Evolutionary conservation across 768 basidiomycete genomes (phyloP).

Genomic region (Russula brevipes): DNA sequence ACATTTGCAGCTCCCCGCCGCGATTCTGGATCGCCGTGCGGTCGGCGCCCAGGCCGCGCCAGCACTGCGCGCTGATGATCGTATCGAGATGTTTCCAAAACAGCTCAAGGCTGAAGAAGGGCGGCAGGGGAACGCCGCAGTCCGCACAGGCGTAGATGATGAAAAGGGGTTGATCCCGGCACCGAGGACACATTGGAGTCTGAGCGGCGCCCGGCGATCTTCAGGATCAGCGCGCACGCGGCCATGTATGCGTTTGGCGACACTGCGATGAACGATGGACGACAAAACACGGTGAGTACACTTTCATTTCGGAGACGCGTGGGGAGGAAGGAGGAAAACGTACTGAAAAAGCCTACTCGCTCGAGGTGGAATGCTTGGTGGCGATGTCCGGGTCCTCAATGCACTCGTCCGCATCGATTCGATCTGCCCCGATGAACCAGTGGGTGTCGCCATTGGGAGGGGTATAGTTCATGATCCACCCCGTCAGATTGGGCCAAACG

Average conservation of each 20-base stretch:
- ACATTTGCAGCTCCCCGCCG: not conserved
- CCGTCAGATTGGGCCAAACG: not conserved
- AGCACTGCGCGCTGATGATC: not conserved
- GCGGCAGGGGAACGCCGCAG: no score
- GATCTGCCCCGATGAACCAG: no score
- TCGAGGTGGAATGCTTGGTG: not conserved
- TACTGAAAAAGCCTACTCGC: constrained; percentile 5
- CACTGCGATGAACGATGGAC: no score
- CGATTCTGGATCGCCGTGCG: not conserved
- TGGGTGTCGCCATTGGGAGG: not conserved
- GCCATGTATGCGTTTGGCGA: no score
- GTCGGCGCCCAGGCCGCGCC: not conserved
- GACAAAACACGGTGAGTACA: no score
- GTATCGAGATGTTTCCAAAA: no score
- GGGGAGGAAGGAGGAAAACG: not conserved
- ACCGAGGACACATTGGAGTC: not conserved
- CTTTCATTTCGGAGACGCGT: no score
- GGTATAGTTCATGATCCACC: constrained; percentile 11
- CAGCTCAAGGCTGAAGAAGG: no score
- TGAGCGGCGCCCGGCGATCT: not conserved
- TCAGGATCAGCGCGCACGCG: no score
- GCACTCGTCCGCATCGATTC: not conserved
- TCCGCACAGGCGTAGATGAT: constrained; percentile 13
- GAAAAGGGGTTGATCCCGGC: constrained; percentile 6
- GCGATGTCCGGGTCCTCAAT: not conserved